Evolutionary conservation across 371 early-diverging fungal species (phyloP).

Genomic region (Chytridium lagenaria): DNA sequence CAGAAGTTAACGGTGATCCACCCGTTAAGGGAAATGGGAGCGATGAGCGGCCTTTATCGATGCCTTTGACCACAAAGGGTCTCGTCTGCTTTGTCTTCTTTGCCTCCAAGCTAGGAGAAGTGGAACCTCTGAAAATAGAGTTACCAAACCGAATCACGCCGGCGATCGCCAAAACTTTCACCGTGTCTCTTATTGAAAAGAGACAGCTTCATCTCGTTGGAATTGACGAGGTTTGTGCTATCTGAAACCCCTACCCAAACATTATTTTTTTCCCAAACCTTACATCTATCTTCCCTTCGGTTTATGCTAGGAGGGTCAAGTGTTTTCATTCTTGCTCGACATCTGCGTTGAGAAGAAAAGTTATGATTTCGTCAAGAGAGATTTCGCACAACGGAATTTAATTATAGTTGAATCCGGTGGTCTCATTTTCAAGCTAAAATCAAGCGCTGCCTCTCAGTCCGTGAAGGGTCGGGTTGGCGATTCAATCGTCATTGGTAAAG

Average conservation of each 20-base stretch:
- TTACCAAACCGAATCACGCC: not conserved
- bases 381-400: not conserved
- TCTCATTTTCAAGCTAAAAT: not conserved
- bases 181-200: not conserved
- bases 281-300: not conserved
- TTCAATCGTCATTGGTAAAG: not conserved
- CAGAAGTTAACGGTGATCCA: no score
- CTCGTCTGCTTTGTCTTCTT: not conserved
- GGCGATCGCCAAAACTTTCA: not conserved
- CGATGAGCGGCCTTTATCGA: no score
- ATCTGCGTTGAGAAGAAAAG: not conserved
- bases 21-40: no score
- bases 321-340: not conserved
- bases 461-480: not conserved
- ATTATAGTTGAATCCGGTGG: not conserved
- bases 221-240: conserved; percentile 1
- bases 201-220: not conserved
- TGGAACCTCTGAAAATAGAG: not conserved
- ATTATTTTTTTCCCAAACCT: not conserved
- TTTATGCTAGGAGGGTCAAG: not conserved
- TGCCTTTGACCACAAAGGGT: no score
- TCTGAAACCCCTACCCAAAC: no score
- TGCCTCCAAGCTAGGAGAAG: not conserved
- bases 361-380: not conserved
- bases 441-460: not conserved